These are phyloP conservation scores for Solanum chacoense DNA, from an alignment of 305 asterid genomes.

Conservation along the genomic window DNA sequence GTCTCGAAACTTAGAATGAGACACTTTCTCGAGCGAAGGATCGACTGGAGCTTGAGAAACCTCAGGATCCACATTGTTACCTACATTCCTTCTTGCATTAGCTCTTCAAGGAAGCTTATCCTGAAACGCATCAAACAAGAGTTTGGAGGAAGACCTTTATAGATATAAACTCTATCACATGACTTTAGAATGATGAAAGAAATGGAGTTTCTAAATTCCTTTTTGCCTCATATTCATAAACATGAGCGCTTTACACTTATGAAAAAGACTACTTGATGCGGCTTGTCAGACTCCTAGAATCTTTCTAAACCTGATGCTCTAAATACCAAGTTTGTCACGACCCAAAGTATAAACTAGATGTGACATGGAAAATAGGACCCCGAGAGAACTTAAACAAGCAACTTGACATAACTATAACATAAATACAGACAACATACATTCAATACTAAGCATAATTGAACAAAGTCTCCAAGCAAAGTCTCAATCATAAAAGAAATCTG, in stretches of 20 bases:
- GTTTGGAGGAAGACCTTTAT: neutral
- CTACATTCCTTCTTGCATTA: neutral
- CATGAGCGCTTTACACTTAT: neutral
- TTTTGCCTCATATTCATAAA: neutral
- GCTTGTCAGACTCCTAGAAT: neutral
- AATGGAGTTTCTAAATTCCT: neutral
- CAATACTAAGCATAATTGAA: neutral
- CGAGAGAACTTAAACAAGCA: neutral
- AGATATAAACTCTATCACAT: neutral
- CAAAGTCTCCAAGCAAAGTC: neutral
- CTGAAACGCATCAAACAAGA: neutral
- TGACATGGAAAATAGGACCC: neutral
- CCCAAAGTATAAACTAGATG: neutral
- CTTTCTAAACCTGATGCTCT: neutral
- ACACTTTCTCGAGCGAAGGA: neutral
- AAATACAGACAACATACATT: no score
- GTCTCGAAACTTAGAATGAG: neutral
- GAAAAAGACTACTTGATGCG: neutral
- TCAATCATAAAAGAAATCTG: neutral
- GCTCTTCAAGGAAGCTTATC: neutral
- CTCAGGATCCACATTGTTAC: neutral
- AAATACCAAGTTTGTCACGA: neutral
- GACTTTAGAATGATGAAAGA: neutral
- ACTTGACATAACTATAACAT: neutral
- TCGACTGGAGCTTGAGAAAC: neutral